phyloP scores from a whole-genome alignment of 2,329 filamentous ascomycete genomes.

The Tolypocladium guangdongense region DNA sequence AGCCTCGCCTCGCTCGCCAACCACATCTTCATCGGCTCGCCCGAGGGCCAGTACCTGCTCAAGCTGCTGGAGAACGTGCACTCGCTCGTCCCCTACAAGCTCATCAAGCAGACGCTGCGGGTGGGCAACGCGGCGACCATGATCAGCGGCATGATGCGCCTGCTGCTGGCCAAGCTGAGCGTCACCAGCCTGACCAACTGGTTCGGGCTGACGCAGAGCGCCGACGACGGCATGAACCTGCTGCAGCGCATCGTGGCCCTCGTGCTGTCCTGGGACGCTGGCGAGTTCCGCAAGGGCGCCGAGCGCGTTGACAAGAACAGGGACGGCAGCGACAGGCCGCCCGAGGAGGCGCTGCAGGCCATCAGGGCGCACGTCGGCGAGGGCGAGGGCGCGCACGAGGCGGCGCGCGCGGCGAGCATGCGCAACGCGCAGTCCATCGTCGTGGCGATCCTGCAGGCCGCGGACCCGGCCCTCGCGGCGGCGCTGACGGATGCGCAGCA shows the following conservation, averaged over 20 bases:
- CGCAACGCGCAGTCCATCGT: conserved; percentile 48
- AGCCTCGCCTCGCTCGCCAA: conserved; percentile 67
- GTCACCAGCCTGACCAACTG: conserved; percentile 67
- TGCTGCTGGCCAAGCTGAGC: conserved; percentile 69
- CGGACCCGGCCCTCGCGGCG: conserved; percentile 32
- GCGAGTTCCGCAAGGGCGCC: conserved; percentile 55
- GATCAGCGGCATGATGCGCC: conserved; percentile 62
- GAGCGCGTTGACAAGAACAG: conserved; percentile 54
- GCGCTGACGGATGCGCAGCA: conserved; percentile 51
- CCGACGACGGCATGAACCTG: conserved; percentile 72
- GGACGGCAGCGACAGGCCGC: conserved; percentile 31
- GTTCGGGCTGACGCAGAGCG: conserved; percentile 60
- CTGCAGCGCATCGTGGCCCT: conserved; percentile 67
- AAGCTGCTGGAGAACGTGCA: conserved; percentile 61
- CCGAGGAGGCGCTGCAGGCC: conserved; percentile 48
- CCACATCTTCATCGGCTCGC: conserved; percentile 59
- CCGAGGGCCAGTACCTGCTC: conserved; percentile 64
- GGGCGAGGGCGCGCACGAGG: conserved; percentile 44
- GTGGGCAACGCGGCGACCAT: conserved; percentile 73
- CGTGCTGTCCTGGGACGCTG: conserved; percentile 61
- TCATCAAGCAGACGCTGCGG: conserved; percentile 62
- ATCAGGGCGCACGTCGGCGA: conserved; percentile 48
- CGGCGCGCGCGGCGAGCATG: conserved; percentile 44
- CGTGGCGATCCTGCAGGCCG: conserved; percentile 48
- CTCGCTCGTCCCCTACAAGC: conserved; percentile 58